Evolutionary conservation across 768 basidiomycete species (phyloP), one percentile per base, ranked within the genome.

Genomic region (Galerina sulciceps): DNA sequence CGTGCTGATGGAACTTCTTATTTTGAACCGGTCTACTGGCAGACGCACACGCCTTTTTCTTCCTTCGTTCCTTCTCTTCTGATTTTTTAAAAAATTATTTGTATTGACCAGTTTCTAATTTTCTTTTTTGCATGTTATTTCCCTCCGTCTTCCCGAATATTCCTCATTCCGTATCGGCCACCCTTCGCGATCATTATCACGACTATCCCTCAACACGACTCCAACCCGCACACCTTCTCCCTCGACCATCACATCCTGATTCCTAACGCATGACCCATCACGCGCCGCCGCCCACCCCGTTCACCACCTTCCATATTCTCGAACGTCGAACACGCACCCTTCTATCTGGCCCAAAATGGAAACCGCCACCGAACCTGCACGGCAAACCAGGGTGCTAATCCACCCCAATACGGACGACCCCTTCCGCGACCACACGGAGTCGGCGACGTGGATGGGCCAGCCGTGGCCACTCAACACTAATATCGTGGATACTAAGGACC

Each of bases 361-460:
- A 20, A 14, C 36, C 6, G 11, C 44, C 9, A 47, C 22, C 45
- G 20, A 47, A 47, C 42, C 42, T 44, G 35, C 52, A n/a, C 40
- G 53, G 31, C 22, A 10, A n/a, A 51, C 49, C 63, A 90, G 89
- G 14, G 86, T 91, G 22, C 75, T 90, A 6, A 73, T 91, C 60
- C 89, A 91, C 71, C 89, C 89, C 0, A 89, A 90, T 70, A 90
- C 89, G 4, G 75, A 77, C 20, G 72, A 90, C 60, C 18, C 73
- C 1, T 75, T 76, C 65, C 80, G 62, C 61, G 89, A 90, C 63
- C 89, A 90, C 55, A 83, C 85, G 0, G 85, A 89, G 63, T 74
- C 83, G 8, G 78, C 78, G 55, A 77, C 85, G 0, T 91, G 88
- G 89, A 88, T 91, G 66, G 89, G 89, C 6, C 76, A 65, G 36